Evolutionary conservation across 2,329 filamentous ascomycete genomes (phyloP).

Genomic region (Aspergillus thermomutatus): DNA sequence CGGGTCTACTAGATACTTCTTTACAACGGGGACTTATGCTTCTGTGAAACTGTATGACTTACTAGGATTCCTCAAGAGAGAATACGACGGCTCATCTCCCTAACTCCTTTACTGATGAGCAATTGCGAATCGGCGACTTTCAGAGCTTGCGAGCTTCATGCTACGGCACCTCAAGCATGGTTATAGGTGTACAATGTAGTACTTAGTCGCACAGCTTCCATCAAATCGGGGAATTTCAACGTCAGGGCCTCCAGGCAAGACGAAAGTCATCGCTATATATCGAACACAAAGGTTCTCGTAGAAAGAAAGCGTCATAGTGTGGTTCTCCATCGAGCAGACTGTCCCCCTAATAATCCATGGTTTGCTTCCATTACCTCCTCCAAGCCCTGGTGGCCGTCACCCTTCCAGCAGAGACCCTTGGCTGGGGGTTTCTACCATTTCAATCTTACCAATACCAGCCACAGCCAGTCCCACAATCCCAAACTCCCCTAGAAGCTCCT

Average conservation of each 20-base stretch:
- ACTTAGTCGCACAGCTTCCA: background rate
- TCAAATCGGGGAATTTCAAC: background rate
- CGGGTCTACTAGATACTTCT: background rate
- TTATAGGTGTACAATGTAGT: background rate
- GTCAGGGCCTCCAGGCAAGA: background rate
- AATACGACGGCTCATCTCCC: background rate
- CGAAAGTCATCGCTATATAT: background rate
- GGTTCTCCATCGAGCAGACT: background rate
- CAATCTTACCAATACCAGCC: background rate
- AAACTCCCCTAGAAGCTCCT: constrained; percentile 14
- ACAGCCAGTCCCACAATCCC: constrained; percentile 4
- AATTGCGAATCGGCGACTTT: background rate
- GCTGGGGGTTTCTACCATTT: constrained; percentile 4
- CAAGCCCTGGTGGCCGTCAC: constrained; percentile 11
- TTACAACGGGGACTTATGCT: background rate
- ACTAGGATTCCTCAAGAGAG: background rate
- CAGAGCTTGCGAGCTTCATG: background rate
- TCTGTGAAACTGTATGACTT: background rate
- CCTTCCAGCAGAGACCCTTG: constrained; percentile 6
- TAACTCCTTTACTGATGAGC: background rate
- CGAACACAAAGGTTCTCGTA: background rate
- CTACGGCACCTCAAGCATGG: background rate
- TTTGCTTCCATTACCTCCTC: constrained; percentile 11
- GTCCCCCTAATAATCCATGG: constrained; percentile 2
- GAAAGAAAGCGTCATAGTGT: background rate